phyloP scores from a whole-genome alignment of 2,329 filamentous ascomycete species.

The Nigrospora oryzae region DNA sequence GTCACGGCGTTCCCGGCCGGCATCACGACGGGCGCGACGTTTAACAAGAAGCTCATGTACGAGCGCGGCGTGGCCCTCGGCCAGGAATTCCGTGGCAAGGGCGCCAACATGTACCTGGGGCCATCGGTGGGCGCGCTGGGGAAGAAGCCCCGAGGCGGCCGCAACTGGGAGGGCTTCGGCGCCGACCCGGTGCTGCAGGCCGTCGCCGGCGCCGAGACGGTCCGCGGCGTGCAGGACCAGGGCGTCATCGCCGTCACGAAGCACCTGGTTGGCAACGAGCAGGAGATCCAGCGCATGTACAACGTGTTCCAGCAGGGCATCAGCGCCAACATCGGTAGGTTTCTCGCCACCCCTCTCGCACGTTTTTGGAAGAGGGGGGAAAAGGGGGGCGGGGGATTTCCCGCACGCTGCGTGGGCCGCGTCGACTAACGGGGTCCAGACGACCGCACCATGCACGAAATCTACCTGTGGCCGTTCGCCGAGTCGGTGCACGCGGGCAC shows the following conservation, averaged over 20 bases:
- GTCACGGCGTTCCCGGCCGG: conserved; percentile 71
- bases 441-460: conserved; percentile 48
- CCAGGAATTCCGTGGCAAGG: conserved; percentile 65
- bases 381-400: too few relatives aligned
- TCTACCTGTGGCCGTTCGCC: conserved; percentile 75
- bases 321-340: conserved; percentile 58
- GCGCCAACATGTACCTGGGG: conserved; percentile 62
- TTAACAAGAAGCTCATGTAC: conserved; percentile 64
- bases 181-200: conserved; percentile 58
- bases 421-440: conserved; percentile 9
- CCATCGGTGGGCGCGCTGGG: conserved; percentile 65
- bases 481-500: conserved; percentile 71
- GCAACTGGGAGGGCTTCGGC: conserved; percentile 71
- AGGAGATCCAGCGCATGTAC: conserved; percentile 46
- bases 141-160: conserved; percentile 62
- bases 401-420: too few relatives aligned
- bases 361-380: too few relatives aligned
- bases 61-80: conserved; percentile 60
- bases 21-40: conserved; percentile 70
- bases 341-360: not conserved
- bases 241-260: conserved; percentile 50
- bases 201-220: conserved; percentile 38
- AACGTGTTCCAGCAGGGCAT: conserved; percentile 41
- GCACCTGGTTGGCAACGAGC: conserved; percentile 47
- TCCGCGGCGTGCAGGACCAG: conserved; percentile 46